These are phyloP conservation scores for Thyridium curvatum DNA, from an alignment of 2,329 filamentous ascomycete genomes.

Conservation along the genomic window DNA sequence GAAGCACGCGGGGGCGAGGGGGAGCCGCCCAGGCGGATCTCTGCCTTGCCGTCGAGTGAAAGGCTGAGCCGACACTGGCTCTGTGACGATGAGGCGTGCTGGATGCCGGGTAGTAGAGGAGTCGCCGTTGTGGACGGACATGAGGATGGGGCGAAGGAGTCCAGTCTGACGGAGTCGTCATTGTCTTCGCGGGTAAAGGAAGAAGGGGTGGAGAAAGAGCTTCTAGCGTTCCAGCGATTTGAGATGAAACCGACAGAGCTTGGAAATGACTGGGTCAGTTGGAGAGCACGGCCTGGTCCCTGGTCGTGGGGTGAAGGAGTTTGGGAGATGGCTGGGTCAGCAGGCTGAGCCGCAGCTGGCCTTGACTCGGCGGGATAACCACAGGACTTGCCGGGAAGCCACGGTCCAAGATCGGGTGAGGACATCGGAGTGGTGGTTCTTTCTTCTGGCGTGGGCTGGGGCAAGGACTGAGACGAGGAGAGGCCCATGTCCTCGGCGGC, in stretches of 20 bases:
- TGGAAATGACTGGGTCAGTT: conserved; percentile 32
- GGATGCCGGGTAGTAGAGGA: conserved; percentile 18
- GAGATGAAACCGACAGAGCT: conserved; percentile 43
- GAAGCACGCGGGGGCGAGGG: conserved; percentile 60
- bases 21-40: conserved; percentile 65
- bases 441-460: neutral
- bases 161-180: conserved; percentile 40
- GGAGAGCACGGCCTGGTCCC: neutral
- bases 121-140: conserved; percentile 32
- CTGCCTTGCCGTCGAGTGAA: conserved; percentile 86
- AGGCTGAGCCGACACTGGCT: conserved; percentile 70
- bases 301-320: neutral
- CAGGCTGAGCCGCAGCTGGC: no score
- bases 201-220: conserved; percentile 43
- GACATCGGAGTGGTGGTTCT: conserved; percentile 12
- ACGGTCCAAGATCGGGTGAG: conserved; percentile 14
- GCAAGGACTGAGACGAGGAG: conserved; percentile 8
- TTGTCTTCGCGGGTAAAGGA: conserved; percentile 24
- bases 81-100: conserved; percentile 13
- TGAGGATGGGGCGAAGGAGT: conserved; percentile 35
- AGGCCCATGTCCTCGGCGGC: neutral
- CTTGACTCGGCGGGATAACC: neutral
- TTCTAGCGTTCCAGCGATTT: conserved; percentile 50
- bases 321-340: neutral
- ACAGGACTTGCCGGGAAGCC: conserved; percentile 9